Percentiles rank a stretch among this genome's conserved stretches.
Evolutionary conservation across 2,329 filamentous ascomycete genomes (phyloP).

Genomic region (Arachnopeziza araneosa): DNA sequence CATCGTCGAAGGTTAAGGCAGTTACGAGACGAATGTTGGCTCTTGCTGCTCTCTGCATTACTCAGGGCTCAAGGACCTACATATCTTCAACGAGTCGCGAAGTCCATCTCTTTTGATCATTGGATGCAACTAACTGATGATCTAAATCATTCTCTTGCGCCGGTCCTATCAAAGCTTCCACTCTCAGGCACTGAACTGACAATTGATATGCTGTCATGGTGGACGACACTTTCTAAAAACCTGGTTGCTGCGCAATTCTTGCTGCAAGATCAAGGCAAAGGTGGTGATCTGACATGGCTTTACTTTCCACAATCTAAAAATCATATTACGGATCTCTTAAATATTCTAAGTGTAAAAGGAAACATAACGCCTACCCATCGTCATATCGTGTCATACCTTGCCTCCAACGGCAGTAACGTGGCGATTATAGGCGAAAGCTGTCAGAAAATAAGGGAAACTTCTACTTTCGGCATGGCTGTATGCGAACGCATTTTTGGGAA

Average conservation of each 20-base stretch:
- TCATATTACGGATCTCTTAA: neutral
- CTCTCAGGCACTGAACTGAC: neutral
- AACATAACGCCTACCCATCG: neutral
- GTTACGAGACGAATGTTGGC: conserved; percentile 1
- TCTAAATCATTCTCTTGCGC: neutral
- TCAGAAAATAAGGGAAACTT: neutral
- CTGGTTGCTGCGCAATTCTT: neutral
- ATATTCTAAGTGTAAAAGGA: neutral
- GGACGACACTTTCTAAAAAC: neutral
- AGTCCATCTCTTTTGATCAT: neutral
- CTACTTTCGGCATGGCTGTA: neutral
- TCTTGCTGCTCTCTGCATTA: neutral
- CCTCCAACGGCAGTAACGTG: neutral
- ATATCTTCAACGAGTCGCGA: neutral
- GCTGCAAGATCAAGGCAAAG: neutral
- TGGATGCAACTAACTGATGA: neutral
- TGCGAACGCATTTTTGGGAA: neutral
- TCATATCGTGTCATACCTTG: conserved; percentile 1
- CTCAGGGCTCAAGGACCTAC: neutral
- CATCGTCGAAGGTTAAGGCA: neutral
- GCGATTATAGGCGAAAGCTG: neutral
- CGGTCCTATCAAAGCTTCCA: neutral
- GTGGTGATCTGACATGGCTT: neutral
- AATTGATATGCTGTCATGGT: neutral
- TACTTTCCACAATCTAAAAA: neutral